Conservation (phyloP, 2,329 filamentous ascomycete genomes). For the Aspergillus latus region DNA sequence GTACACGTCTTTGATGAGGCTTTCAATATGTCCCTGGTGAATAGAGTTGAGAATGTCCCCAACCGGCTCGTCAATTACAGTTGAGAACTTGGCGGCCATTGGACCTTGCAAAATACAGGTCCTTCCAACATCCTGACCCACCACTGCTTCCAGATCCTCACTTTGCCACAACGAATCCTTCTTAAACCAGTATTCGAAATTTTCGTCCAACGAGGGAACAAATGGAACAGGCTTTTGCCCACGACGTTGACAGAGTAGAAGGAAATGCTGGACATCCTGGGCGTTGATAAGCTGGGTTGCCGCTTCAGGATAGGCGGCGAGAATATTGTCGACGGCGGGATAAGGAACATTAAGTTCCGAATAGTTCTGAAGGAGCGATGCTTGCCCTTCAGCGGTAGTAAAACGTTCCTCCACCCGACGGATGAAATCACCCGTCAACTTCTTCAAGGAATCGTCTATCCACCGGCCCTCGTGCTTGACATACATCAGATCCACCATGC, state of each 20-base stretch:
- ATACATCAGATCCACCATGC: slow-evolving; percentile 87
- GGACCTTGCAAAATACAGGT: slow-evolving; percentile 97
- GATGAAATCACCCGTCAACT: slow-evolving; percentile 90
- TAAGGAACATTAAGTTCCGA: slow-evolving; percentile 83
- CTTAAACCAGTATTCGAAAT: slow-evolving; percentile 99
- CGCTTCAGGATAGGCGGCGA: slow-evolving; percentile 81
- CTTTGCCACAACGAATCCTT: slow-evolving; percentile 99
- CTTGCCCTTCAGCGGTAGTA: slow-evolving; percentile 67
- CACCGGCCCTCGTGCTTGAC: slow-evolving; percentile 87
- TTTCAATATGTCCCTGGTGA: slow-evolving; percentile 81
- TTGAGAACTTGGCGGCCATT: slow-evolving; percentile 87
- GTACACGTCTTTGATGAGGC: slow-evolving; percentile 78
- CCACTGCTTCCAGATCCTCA: slow-evolving; percentile 92
- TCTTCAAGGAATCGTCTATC: slow-evolving; percentile 83
- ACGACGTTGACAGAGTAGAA: slow-evolving; percentile 85
- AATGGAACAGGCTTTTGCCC: slow-evolving; percentile 97
- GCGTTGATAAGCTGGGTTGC: slow-evolving; percentile 93
- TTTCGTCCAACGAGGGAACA: slow-evolving; percentile 90
- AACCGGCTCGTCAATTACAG: slow-evolving; percentile 85
- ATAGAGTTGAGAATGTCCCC: slow-evolving; percentile 92
- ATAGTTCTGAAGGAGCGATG: slow-evolving; percentile 86
- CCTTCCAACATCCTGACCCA: slow-evolving; percentile 91
- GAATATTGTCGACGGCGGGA: slow-evolving; percentile 71
- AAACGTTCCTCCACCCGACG: slow-evolving; percentile 97
- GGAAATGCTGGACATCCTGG: slow-evolving; percentile 96